Conservation (phyloP, 1,284 basidiomycete species). For the Marasmius oreades region DNA sequence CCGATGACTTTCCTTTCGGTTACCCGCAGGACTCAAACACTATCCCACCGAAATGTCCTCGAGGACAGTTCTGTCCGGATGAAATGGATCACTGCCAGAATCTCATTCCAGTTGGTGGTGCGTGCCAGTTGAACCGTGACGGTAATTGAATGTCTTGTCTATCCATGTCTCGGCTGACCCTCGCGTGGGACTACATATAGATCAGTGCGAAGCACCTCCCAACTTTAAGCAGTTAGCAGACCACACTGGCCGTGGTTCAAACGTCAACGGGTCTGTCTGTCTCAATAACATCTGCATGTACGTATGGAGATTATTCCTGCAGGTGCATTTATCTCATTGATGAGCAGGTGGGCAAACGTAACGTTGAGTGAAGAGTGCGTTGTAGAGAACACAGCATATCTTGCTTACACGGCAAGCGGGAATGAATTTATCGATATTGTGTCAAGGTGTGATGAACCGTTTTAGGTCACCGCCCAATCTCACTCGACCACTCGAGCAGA, state of each 20-base stretch:
- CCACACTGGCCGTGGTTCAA: slow-evolving; percentile 53
- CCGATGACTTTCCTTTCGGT: slow-evolving; percentile 75
- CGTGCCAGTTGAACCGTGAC: slow-evolving; percentile 86
- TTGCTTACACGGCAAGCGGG: slow-evolving; percentile 51
- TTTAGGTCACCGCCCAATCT: background rate
- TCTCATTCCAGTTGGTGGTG: slow-evolving; percentile 56
- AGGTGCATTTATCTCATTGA: background rate
- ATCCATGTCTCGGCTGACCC: background rate
- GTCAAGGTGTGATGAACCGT: slow-evolving; percentile 54
- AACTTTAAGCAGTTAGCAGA: slow-evolving; percentile 65
- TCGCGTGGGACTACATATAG: slow-evolving; percentile 34
- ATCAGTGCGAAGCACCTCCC: slow-evolving; percentile 69
- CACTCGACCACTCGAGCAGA: slow-evolving; percentile 29
- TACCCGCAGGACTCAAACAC: slow-evolving; percentile 38
- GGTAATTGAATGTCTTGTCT: slow-evolving; percentile 44
- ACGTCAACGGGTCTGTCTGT: slow-evolving; percentile 80
- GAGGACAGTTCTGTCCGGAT: slow-evolving; percentile 78
- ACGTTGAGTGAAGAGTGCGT: slow-evolving; percentile 63
- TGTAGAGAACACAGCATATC: slow-evolving; percentile 77
- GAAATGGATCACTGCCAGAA: slow-evolving; percentile 72
- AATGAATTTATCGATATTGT: slow-evolving; percentile 73
- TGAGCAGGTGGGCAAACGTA: slow-evolving; percentile 67
- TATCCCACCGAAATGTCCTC: slow-evolving; percentile 61
- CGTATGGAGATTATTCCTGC: slow-evolving; percentile 26
- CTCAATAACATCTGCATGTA: slow-evolving; percentile 80